Percentiles rank a stretch among this genome's conserved stretches.
Evolutionary conservation across 2,329 filamentous ascomycete species (phyloP).

Genomic region (Talaromyces sp.): DNA sequence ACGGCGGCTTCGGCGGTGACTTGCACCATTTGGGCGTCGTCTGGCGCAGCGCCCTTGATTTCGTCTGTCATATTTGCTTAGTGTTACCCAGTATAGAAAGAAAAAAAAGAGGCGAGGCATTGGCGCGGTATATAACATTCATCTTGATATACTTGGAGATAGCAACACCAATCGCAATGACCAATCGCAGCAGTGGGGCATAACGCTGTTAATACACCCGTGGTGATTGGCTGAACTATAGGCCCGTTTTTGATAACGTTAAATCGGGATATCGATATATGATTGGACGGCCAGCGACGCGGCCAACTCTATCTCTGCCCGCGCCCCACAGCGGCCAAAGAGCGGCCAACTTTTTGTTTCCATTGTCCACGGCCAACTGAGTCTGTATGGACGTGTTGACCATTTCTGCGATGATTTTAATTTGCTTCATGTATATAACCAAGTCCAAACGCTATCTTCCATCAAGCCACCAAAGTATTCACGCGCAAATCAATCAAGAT

Average conservation of each 20-base stretch:
- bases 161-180: background rate
- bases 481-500: background rate
- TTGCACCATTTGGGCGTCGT: background rate
- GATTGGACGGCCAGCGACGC: background rate
- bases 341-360: background rate
- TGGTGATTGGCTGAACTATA: background rate
- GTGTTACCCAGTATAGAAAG: background rate
- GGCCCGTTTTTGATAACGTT: background rate
- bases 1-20: background rate
- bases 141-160: background rate
- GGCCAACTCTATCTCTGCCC: background rate
- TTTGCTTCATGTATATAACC: background rate
- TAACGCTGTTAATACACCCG: background rate
- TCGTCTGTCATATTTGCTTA: background rate
- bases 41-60: background rate
- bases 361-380: background rate
- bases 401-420: background rate
- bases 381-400: background rate
- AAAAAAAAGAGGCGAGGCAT: background rate
- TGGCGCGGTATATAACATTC: background rate
- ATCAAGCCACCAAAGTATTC: background rate
- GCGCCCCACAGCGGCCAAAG: background rate
- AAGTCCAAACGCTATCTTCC: background rate
- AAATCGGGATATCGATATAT: background rate
- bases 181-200: background rate